Evolutionary conservation across 331 rosid genomes (phyloP).

Genomic region (Dryas integrifolia): DNA sequence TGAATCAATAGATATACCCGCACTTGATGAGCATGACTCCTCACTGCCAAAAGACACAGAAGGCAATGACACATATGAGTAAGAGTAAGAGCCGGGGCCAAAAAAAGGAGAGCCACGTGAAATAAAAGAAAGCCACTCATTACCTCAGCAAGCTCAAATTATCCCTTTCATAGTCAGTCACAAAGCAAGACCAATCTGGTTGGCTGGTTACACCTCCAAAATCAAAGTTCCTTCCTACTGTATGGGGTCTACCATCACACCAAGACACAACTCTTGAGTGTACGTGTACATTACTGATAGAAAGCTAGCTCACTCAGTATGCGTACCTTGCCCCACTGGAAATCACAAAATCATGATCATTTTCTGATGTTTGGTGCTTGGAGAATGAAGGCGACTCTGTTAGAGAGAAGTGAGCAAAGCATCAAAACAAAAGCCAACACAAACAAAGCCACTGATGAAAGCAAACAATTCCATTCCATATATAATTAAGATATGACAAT

Average conservation of each 20-base stretch:
- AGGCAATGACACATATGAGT: conserved; percentile 21
- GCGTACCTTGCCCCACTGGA: conserved; percentile 53
- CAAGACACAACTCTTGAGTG: conserved; percentile 28
- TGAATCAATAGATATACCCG: conserved; percentile 43
- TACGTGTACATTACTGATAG: conserved; percentile 6
- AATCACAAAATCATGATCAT: conserved; percentile 39
- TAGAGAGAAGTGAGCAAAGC: conserved; percentile 20
- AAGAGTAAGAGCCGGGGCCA: neutral
- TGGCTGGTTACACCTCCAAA: conserved; percentile 28
- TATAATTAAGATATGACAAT: neutral
- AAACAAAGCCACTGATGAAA: neutral
- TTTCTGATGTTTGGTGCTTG: conserved; percentile 40
- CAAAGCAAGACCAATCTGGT: conserved; percentile 39
- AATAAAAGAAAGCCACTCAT: conserved; percentile 20
- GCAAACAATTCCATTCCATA: conserved; percentile 5
- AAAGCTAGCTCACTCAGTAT: conserved; percentile 14
- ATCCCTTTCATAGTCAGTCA: conserved; percentile 62
- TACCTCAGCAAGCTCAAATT: conserved; percentile 70
- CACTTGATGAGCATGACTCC: conserved; percentile 75
- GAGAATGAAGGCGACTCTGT: conserved; percentile 51
- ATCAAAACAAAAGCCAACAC: conserved; percentile 21
- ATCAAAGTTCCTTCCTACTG: conserved; percentile 40
- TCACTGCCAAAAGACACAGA: conserved; percentile 53
- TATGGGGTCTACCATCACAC: conserved; percentile 30
- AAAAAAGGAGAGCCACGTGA: conserved; percentile 5